Conservation (phyloP, 2,329 filamentous ascomycete genomes). For the Pseudogymnoascus sp. region DNA sequence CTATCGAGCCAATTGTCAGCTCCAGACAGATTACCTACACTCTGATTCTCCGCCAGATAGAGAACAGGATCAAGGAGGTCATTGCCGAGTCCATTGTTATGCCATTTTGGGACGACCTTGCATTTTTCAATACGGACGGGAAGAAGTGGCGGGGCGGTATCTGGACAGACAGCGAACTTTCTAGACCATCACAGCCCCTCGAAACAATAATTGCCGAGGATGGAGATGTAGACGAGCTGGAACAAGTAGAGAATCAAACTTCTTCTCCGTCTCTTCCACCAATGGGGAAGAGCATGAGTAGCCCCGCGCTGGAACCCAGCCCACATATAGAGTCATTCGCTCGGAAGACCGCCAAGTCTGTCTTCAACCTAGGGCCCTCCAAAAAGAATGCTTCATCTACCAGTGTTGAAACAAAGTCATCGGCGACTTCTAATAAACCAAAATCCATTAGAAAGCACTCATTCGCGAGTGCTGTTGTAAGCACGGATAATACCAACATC, state of each 20-base stretch:
- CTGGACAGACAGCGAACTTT: slow-evolving; percentile 47
- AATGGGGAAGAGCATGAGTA: slow-evolving; percentile 49
- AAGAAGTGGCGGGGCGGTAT: slow-evolving; percentile 82
- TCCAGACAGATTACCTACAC: slow-evolving; percentile 92
- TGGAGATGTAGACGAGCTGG: slow-evolving; percentile 39
- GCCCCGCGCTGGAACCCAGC: slow-evolving; percentile 37
- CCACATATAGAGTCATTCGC: slow-evolving; percentile 34
- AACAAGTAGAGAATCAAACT: slow-evolving; percentile 26
- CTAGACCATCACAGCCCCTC: slow-evolving; percentile 26
- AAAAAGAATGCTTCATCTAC: slow-evolving; percentile 39
- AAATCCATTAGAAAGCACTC: slow-evolving; percentile 53
- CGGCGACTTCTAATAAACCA: slow-evolving; percentile 35
- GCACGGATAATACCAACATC: slow-evolving; percentile 57
- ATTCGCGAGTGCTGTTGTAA: slow-evolving; percentile 55
- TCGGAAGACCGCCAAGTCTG: slow-evolving; percentile 34
- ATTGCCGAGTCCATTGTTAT: slow-evolving; percentile 84
- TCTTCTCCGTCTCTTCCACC: slow-evolving; percentile 31
- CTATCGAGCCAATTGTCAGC: slow-evolving; percentile 93
- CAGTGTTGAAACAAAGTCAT: slow-evolving; percentile 40
- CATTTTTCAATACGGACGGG: slow-evolving; percentile 74
- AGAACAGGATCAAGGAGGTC: slow-evolving; percentile 89
- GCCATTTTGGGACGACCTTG: slow-evolving; percentile 93
- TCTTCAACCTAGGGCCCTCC: slow-evolving; percentile 20
- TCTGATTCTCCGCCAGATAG: slow-evolving; percentile 84
- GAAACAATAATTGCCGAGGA: slow-evolving; percentile 36